Conservation (phyloP, 768 basidiomycete species). For the Termitomyces sp. region DNA sequence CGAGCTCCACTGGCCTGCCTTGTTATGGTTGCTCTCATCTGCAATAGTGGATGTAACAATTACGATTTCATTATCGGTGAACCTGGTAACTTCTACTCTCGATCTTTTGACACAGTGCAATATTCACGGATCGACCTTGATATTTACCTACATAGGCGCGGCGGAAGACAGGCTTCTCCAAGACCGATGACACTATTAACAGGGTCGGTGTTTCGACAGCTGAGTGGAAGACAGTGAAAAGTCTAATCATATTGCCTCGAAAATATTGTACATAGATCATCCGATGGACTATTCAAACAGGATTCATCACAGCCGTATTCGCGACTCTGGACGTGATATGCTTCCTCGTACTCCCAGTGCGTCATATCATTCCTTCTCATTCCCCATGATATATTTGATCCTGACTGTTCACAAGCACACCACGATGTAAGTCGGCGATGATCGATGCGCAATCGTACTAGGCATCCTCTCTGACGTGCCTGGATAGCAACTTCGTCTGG, state of each 20-base stretch:
- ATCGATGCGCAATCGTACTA: background rate
- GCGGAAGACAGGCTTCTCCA: constrained; percentile 37
- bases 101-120: background rate
- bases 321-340: constrained; percentile 40
- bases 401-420: constrained; percentile 13
- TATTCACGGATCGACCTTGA: background rate
- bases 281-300: constrained; percentile 37
- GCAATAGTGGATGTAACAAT: constrained; percentile 38
- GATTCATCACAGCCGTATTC: constrained; percentile 32
- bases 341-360: constrained; percentile 37
- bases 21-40: constrained; percentile 42
- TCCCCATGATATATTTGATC: background rate
- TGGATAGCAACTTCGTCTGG: constrained; percentile 23
- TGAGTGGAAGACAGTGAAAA: background rate
- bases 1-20: constrained; percentile 39
- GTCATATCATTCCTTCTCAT: constrained; percentile 1
- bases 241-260: background rate
- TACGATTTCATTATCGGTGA: constrained; percentile 32
- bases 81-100: constrained; percentile 25
- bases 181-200: constrained; percentile 38
- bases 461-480: background rate
- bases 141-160: constrained; percentile 7
- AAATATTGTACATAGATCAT: constrained; percentile 8
- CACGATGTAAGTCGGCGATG: constrained; percentile 19
- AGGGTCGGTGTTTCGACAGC: constrained; percentile 12